Evolutionary conservation across 169 alveolate genomes (phyloP).

Genomic region (Sarcocystis neurona): DNA sequence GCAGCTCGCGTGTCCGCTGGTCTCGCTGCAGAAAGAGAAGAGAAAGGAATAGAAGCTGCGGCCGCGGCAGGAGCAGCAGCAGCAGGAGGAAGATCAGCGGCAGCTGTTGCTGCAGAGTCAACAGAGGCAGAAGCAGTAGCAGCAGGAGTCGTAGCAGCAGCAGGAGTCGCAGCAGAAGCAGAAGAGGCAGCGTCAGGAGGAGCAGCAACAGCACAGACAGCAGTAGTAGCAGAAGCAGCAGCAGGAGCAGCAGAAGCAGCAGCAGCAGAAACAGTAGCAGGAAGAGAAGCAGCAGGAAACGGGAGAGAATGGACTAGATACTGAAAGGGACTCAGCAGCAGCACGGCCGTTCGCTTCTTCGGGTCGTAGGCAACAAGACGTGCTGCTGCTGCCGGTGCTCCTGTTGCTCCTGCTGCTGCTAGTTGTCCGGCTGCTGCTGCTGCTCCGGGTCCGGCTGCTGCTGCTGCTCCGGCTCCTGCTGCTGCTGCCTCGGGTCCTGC

Average conservation of each 20-base stretch:
- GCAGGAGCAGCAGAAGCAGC: background rate
- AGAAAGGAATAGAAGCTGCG: background rate
- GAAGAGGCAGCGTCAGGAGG: background rate
- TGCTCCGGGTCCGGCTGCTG: background rate
- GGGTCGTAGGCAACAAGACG: background rate
- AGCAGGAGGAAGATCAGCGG: constrained; percentile 1
- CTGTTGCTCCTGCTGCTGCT: constrained; percentile 28
- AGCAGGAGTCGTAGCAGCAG: background rate
- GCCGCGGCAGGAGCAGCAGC: constrained; percentile 40
- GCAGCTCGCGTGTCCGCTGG: background rate
- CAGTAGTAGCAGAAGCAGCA: constrained; percentile 31
- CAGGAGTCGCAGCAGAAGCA: constrained; percentile 18
- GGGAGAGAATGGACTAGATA: background rate
- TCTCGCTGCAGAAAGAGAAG: background rate
- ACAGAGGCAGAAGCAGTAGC: background rate
- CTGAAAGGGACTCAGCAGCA: background rate
- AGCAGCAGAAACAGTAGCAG: background rate
- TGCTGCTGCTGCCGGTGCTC: constrained; percentile 5
- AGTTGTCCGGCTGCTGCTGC: constrained; percentile 9
- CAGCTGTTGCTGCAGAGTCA: background rate
- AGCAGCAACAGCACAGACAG: background rate
- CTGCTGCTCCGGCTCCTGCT: background rate
- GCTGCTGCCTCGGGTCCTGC: background rate
- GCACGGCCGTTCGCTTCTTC: too few relatives aligned
- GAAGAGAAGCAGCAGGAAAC: background rate